phyloP scores from a whole-genome alignment of 2,329 filamentous ascomycete genomes.

The Ophiostoma novo-ulmi region DNA sequence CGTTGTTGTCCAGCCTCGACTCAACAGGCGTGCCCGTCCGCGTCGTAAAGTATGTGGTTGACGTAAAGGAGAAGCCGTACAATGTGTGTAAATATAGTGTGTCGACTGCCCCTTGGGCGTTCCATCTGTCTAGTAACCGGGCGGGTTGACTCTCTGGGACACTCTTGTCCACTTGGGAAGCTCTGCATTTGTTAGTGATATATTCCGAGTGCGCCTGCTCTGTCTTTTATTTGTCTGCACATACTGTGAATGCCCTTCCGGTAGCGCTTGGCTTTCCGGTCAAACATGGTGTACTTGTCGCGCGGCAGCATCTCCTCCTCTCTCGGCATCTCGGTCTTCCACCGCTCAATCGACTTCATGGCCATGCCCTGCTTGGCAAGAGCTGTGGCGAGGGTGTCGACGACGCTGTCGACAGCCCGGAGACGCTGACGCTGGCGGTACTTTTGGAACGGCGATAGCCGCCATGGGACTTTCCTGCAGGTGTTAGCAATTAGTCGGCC shows the following conservation, averaged over 20 bases:
- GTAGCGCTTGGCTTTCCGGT: slow-evolving; percentile 91
- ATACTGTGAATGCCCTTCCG: slow-evolving; percentile 95
- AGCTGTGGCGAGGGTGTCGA: slow-evolving; percentile 74
- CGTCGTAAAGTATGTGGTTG: background rate
- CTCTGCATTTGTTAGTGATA: slow-evolving; percentile 46
- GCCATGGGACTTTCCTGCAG: slow-evolving; percentile 87
- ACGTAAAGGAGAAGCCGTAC: background rate
- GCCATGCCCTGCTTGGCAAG: slow-evolving; percentile 67
- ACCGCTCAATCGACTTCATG: slow-evolving; percentile 74
- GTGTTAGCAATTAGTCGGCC: background rate
- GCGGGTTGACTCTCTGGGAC: slow-evolving; percentile 87
- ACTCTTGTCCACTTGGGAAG: slow-evolving; percentile 92
- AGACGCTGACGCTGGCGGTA: slow-evolving; percentile 77
- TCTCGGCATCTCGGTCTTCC: slow-evolving; percentile 93
- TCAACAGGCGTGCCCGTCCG: background rate
- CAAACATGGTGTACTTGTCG: slow-evolving; percentile 98
- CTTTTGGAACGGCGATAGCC: slow-evolving; percentile 88
- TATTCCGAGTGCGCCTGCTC: background rate
- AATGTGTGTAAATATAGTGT: too few species aligned
- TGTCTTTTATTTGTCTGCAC: slow-evolving; percentile 37
- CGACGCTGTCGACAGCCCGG: slow-evolving; percentile 78
- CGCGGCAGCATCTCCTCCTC: slow-evolving; percentile 92
- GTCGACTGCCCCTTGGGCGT: too few species aligned
- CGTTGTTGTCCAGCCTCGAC: slow-evolving; percentile 5
- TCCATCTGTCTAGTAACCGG: slow-evolving; percentile 62